Percentiles rank a stretch among this genome's conserved stretches.
Conservation (phyloP, 257 asterid genomes). For the Penstemon newberryi region DNA sequence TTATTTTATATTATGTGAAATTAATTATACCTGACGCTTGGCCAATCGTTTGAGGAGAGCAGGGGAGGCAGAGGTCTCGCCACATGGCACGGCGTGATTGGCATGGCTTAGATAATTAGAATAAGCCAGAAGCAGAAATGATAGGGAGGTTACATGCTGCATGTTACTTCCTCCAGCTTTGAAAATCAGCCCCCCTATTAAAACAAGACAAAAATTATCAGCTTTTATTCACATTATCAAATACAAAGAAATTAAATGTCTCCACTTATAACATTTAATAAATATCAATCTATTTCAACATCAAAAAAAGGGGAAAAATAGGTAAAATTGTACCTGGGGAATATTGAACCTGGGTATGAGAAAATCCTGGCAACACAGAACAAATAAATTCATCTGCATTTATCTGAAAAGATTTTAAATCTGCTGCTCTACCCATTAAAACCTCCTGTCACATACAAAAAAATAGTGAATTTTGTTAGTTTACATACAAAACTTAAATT, state of each 20-base stretch:
- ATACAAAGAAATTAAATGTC: background rate
- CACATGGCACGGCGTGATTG: conserved; percentile 78
- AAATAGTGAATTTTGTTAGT: too few species aligned
- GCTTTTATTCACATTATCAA: conserved; percentile 25
- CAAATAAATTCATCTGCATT: conserved; percentile 84
- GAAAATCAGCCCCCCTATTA: conserved; percentile 62
- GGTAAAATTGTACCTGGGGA: conserved; percentile 61
- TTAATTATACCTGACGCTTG: conserved; percentile 64
- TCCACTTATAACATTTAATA: too few species aligned
- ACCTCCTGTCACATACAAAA: conserved; percentile 55
- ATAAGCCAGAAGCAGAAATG: conserved; percentile 72
- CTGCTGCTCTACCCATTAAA: conserved; percentile 67
- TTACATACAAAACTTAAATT: too few species aligned
- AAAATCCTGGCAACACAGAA: conserved; percentile 75
- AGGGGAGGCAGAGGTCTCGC: conserved; percentile 61
- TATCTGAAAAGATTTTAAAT: conserved; percentile 57
- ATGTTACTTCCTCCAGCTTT: conserved; percentile 89
- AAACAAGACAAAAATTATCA: background rate
- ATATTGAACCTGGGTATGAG: conserved; percentile 75
- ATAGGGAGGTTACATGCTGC: conserved; percentile 92
- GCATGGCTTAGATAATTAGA: conserved; percentile 87
- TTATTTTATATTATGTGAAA: background rate
- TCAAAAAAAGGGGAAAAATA: too few species aligned
- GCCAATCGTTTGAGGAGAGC: conserved; percentile 75
- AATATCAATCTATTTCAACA: background rate